phyloP scores from a whole-genome alignment of 306 rosid genomes.

The Gynostemma pentaphyllum region DNA sequence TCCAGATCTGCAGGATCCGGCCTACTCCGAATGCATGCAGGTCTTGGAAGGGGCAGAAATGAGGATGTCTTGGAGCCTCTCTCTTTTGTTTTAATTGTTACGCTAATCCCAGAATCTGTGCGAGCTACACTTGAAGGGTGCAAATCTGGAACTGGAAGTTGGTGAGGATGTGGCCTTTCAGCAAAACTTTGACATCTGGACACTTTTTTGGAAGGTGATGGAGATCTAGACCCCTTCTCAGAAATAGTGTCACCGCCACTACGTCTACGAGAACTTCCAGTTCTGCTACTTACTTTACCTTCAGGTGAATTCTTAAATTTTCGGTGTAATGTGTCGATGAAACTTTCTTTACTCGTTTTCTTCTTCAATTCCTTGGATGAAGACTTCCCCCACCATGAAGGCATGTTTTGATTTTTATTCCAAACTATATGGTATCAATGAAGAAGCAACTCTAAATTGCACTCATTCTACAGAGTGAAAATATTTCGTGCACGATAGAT shows the following conservation, averaged over 20 bases:
- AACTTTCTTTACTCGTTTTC: slow-evolving; percentile 72
- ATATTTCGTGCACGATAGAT: not conserved
- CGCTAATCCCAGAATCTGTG: slow-evolving; percentile 71
- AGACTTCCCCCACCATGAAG: slow-evolving; percentile 80
- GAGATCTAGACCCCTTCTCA: slow-evolving; percentile 77
- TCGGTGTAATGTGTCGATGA: slow-evolving; percentile 60
- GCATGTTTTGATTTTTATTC: slow-evolving; percentile 42
- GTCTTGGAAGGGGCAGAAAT: slow-evolving; percentile 65
- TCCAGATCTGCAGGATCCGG: slow-evolving; percentile 61
- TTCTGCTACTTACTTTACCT: slow-evolving; percentile 39
- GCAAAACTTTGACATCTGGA: slow-evolving; percentile 90
- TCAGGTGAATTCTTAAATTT: slow-evolving; percentile 69
- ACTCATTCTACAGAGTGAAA: slow-evolving; percentile 6
- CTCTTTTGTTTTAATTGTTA: slow-evolving; percentile 49
- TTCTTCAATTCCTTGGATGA: slow-evolving; percentile 86
- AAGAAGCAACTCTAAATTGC: not conserved
- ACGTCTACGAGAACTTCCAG: slow-evolving; percentile 55
- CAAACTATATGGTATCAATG: not conserved
- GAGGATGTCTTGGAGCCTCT: slow-evolving; percentile 49
- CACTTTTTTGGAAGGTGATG: slow-evolving; percentile 85
- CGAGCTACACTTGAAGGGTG: slow-evolving; percentile 61
- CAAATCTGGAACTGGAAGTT: slow-evolving; percentile 85
- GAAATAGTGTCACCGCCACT: slow-evolving; percentile 63
- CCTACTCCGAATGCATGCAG: slow-evolving; percentile 55
- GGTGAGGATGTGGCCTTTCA: slow-evolving; percentile 79